Evolutionary conservation across 345 rosid genomes (phyloP), one percentile per base, ranked within the genome.

Genomic region (Raphanus sativus): DNA sequence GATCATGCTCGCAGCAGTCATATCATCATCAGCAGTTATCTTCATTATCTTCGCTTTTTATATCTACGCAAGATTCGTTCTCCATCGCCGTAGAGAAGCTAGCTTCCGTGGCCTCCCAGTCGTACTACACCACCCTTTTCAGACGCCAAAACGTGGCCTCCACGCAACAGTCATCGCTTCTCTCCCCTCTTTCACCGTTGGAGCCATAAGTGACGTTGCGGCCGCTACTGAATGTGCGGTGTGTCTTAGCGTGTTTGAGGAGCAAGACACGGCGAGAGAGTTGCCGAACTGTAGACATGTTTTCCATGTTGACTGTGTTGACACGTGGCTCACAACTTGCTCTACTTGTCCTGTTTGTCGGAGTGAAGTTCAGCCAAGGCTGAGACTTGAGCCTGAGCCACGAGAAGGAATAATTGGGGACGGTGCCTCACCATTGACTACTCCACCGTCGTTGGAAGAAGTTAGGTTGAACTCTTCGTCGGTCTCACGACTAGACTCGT

Each of bases 291-390:
- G 95, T 61, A 88, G 82, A 66, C 98, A 91, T 74, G 73, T 77
- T 16, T 93, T 93, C 56, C 97, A 91, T 17, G 89, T 80, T 0
- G 87, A 85, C 63, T 93, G 98, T 75, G 78, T 93, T 2, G 92
- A 93, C 65, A 84, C 63, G 52, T 93, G 97, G 98, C 69, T 93
- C 68, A 54, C 75, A 55, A 85, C 87, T 12, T 87, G 85, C 55
- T 82, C 93, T 8, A 90, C 89, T 0, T 91, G 98, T 63, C 98
- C 98, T 0, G 77, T 91, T 72, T 93, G 98, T 76, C 89, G 98
- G 5, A 75, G 88, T 0, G 94, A 87, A 82, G 98, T 84, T 33
- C 83, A 83, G 85, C 98, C 96, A 2, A 66, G 77, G 25, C 69
- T n/a, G 11, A 55, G 74, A 77, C 74, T 86, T 71, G 83, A 48